Evolutionary conservation across 192 early-diverging fungal genomes (phyloP).

Genomic region (Jimgerdemannia lactiflua): DNA sequence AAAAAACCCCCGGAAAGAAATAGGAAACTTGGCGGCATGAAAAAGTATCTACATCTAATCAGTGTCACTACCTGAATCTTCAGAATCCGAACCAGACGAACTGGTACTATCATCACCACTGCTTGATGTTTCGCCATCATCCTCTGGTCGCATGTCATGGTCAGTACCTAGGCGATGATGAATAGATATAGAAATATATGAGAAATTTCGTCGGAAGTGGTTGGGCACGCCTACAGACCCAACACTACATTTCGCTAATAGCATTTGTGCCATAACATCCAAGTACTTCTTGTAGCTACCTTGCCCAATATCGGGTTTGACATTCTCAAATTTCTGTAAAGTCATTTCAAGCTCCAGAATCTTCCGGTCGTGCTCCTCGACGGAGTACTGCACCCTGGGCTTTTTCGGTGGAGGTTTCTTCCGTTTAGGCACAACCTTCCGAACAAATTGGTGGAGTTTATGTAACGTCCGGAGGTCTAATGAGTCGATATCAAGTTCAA

Average conservation of each 20-base stretch:
- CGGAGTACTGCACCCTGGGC: constrained; percentile 33
- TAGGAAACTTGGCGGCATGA: not conserved
- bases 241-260: too few species aligned
- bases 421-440: constrained; percentile 43
- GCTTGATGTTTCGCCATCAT: constrained; percentile 43
- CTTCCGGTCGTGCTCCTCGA: constrained; percentile 46
- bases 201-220: too few species aligned
- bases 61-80: constrained; percentile 81
- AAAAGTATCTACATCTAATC: constrained; percentile 48
- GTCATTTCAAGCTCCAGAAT: constrained; percentile 39
- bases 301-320: constrained; percentile 23
- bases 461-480: constrained; percentile 80
- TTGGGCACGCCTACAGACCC: too few species aligned
- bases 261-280: too few species aligned
- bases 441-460: constrained; percentile 84
- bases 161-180: not conserved
- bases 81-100: constrained; percentile 70
- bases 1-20: not conserved
- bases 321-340: constrained; percentile 42
- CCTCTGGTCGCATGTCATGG: not conserved
- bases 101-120: constrained; percentile 52
- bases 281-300: constrained; percentile 5
- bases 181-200: too few species aligned
- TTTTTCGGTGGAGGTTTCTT: constrained; percentile 43
- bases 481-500: constrained; percentile 95